These are phyloP conservation scores for Simplicillium sp. DNA, from an alignment of 2,329 filamentous ascomycete species.

Conservation along the genomic window DNA sequence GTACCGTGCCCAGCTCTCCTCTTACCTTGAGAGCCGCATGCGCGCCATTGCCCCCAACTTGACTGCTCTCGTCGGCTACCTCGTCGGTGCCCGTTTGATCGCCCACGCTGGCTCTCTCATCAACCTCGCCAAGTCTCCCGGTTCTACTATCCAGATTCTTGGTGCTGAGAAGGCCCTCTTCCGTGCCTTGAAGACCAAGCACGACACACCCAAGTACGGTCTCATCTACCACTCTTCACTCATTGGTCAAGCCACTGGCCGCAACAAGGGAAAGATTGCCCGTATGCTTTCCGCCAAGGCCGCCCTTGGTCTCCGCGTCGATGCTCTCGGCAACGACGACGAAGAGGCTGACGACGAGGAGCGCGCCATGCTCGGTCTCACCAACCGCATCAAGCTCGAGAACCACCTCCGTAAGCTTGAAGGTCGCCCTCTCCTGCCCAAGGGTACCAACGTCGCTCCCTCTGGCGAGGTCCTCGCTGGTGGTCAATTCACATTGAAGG, in stretches of 20 bases:
- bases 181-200: slow-evolving; percentile 97
- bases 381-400: slow-evolving; percentile 64
- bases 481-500: slow-evolving; percentile 84
- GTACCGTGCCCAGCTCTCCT: slow-evolving; percentile 78
- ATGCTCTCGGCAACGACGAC: slow-evolving; percentile 54
- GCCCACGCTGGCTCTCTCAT: slow-evolving; percentile 90
- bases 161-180: slow-evolving; percentile 98
- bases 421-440: slow-evolving; percentile 77
- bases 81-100: slow-evolving; percentile 90
- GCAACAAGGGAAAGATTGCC: slow-evolving; percentile 99
- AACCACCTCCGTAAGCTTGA: slow-evolving; percentile 70
- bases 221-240: slow-evolving; percentile 87
- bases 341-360: slow-evolving; percentile 80
- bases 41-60: slow-evolving; percentile 93
- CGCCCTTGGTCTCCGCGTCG: slow-evolving; percentile 84
- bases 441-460: slow-evolving; percentile 65
- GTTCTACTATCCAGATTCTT: slow-evolving; percentile 93
- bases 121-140: slow-evolving; percentile 89
- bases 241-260: slow-evolving; percentile 92
- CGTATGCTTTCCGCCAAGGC: slow-evolving; percentile 93
- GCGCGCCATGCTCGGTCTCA: slow-evolving; percentile 69
- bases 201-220: slow-evolving; percentile 98
- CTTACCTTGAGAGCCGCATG: slow-evolving; percentile 89
- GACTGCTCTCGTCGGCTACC: slow-evolving; percentile 83
- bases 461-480: slow-evolving; percentile 55